A percentile compares a stretch with the other conserved stretches of the same genome.
Evolutionary conservation across 768 basidiomycete genomes (phyloP).

Genomic region (Macrolepiota albuminosa): DNA sequence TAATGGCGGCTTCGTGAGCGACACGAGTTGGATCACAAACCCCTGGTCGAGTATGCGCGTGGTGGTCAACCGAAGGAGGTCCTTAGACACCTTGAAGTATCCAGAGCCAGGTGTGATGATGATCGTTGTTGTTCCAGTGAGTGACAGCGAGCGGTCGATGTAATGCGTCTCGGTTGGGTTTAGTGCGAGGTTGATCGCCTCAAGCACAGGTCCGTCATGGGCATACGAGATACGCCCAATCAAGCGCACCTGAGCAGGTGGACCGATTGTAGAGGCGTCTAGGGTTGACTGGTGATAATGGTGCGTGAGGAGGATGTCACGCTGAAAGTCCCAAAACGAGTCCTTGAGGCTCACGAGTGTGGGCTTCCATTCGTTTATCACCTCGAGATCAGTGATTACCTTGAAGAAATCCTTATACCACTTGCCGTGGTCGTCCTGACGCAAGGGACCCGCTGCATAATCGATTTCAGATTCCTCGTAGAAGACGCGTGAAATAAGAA

Average conservation of each 20-base stretch:
- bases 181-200: slow-evolving; percentile 88
- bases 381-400: slow-evolving; percentile 89
- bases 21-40: slow-evolving; percentile 82
- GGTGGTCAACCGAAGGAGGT: slow-evolving; percentile 85
- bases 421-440: slow-evolving; percentile 63
- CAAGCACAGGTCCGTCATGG: slow-evolving; percentile 93
- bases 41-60: slow-evolving; percentile 94
- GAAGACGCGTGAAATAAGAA: slow-evolving; percentile 88
- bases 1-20: slow-evolving; percentile 85
- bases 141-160: slow-evolving; percentile 87
- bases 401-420: slow-evolving; percentile 98
- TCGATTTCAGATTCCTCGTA: slow-evolving; percentile 79
- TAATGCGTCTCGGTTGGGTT: slow-evolving; percentile 94
- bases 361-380: slow-evolving; percentile 82
- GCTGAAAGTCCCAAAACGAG: slow-evolving; percentile 87
- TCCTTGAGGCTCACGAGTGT: slow-evolving; percentile 85
- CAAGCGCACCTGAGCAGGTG: slow-evolving; percentile 56
- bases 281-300: slow-evolving; percentile 73
- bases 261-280: slow-evolving; percentile 36
- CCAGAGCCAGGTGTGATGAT: slow-evolving; percentile 93
- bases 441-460: slow-evolving; percentile 80
- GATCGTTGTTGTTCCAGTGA: slow-evolving; percentile 81
- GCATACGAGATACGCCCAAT: slow-evolving; percentile 81
- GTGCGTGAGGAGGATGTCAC: slow-evolving; percentile 86
- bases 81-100: slow-evolving; percentile 89